Evolutionary conservation across 257 asterid species (phyloP), one percentile per base, ranked within the genome.

Genomic region (Salvia miltiorrhiza): DNA sequence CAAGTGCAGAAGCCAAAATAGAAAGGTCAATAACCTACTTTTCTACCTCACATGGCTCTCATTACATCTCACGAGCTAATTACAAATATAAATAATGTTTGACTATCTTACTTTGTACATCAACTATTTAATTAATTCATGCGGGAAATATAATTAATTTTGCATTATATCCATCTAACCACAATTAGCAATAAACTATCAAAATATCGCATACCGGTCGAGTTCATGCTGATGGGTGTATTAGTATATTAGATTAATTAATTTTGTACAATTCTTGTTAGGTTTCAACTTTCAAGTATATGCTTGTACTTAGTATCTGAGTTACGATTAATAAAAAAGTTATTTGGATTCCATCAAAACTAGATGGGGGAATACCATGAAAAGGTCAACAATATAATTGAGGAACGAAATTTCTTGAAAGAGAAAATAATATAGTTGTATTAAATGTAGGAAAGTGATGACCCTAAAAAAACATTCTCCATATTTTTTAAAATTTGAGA

Each of bases 11-110:
- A 63, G 76, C 64, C 70, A 63, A 56, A 49, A 41, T 57, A 59
- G 39, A 59, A 59, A 40, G 35, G 81, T 71, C 81, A 71, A 65
- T 20, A n/a, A 4, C 53, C 70, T 13, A 45, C 41, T 30, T 56
- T 40, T 63, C 40, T 20, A 2, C n/a, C 23, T 23, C 26, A 12
- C 57, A 21, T 61, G 78, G 60, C 75, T 45, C 52, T 54, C 45
- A 44, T 69, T 44, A 47, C 59, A 35, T 44, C 60, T 61, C 10
- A 61, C 20, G 75, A 72, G 75, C 73, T 73, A 66, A 66, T 35
- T 4, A 39, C 44, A 33, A 55, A 56, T 26, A 12, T 60, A 68
- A 61, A 54, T 68, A 43, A 44, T 52, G 65, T 72, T 72, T 72
- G 72, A 73, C 75, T 58, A 32, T 8, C 4, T 0, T 53, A 40